Conservation (phyloP, 1,284 basidiomycete species). For the Gomphus sp. region DNA sequence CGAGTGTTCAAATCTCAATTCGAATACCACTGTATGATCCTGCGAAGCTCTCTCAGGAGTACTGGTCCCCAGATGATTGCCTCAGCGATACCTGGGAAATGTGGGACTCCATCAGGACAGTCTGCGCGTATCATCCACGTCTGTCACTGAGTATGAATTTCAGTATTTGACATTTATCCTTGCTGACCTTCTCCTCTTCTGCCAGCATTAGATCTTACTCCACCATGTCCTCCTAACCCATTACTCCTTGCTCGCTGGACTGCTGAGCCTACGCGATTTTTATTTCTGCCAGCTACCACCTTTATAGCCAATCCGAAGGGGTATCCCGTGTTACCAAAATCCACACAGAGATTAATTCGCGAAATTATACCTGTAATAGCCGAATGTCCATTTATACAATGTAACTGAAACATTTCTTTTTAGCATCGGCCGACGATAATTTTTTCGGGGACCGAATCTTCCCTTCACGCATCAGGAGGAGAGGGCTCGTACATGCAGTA, state of each 20-base stretch:
- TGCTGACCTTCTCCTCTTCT: conserved; percentile 10
- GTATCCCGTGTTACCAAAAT: conserved; percentile 93
- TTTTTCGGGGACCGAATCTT: conserved; percentile 56
- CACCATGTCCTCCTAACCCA: conserved; percentile 71
- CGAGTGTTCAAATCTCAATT: conserved; percentile 61
- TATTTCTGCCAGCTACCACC: conserved; percentile 82
- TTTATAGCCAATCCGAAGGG: conserved; percentile 97
- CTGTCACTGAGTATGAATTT: conserved; percentile 64
- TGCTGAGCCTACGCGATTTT: conserved; percentile 82
- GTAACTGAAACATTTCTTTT: conserved; percentile 1
- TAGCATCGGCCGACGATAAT: conserved; percentile 80
- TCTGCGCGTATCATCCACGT: conserved; percentile 83
- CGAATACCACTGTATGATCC: conserved; percentile 81
- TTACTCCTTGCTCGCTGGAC: conserved; percentile 79
- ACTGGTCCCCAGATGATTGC: conserved; percentile 39
- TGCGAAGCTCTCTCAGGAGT: background rate
- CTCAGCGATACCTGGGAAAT: conserved; percentile 91
- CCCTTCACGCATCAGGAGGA: conserved; percentile 71
- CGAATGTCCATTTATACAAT: background rate
- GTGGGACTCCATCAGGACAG: conserved; percentile 89
- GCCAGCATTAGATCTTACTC: conserved; percentile 82
- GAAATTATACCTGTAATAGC: conserved; percentile 73
- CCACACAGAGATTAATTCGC: conserved; percentile 80
- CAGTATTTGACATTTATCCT: conserved; percentile 8
- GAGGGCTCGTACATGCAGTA: conserved; percentile 89